Evolutionary conservation across 176 grass and related monocot genomes (phyloP).

Genomic region (Olyra latifolia): DNA sequence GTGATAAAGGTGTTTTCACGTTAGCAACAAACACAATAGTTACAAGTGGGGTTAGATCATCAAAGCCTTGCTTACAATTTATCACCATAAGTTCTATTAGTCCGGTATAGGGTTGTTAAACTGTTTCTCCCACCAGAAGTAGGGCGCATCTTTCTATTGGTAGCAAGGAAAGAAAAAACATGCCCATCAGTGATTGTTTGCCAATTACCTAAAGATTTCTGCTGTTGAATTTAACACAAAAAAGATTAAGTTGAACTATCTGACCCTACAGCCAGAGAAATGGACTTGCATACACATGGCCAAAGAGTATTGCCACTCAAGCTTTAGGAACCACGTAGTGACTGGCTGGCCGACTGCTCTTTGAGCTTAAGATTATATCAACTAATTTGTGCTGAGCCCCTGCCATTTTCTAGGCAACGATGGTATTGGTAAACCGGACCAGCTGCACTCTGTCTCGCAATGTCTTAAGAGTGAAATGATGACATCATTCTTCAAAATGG

Average conservation of each 20-base stretch:
- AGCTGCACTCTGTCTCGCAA: conserved; percentile 1
- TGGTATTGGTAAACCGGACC: conserved; percentile 13
- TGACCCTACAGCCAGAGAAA: conserved; percentile 4
- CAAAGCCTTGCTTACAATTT: neutral
- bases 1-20: conserved; percentile 1
- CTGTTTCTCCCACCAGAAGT: neutral
- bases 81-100: conserved; percentile 18
- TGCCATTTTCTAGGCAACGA: conserved; percentile 2
- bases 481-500: conserved; percentile 9
- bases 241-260: neutral
- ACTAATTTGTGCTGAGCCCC: conserved; percentile 19
- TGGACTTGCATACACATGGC: conserved; percentile 3
- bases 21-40: conserved; percentile 11
- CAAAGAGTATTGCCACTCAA: conserved; percentile 21
- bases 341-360: conserved; percentile 11
- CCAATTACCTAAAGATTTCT: conserved; percentile 14
- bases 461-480: neutral
- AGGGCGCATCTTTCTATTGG: neutral
- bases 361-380: conserved; percentile 20
- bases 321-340: neutral
- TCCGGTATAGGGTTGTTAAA: conserved; percentile 5
- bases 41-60: conserved; percentile 19
- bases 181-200: neutral
- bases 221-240: neutral
- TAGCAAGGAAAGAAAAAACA: neutral